Evolutionary conservation across 129 eudicot species (phyloP), one percentile per base, ranked within the genome.

Genomic region (Flaveria bidentis): DNA sequence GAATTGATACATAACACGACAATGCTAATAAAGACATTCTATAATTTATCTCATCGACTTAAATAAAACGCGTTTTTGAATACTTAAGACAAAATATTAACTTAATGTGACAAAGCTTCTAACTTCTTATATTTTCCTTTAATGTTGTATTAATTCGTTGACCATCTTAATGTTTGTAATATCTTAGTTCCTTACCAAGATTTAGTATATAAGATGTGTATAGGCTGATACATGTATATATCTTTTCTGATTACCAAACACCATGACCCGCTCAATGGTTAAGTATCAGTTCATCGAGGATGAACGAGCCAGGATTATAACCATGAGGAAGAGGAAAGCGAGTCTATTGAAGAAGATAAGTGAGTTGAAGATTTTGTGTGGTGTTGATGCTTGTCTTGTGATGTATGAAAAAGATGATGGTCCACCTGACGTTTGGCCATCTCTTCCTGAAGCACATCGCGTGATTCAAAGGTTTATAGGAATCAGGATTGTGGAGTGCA

Each of bases 181-280:
- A 72, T 33, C 11, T 45, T 45, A 45, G 50, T 10, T 45, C 6
- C 15, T 50, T 66, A 22, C 16, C 61, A 64, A 65, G 18, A 72
- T 63, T 25, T 64, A 16, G 69, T n/a, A 25, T 67, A 36, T 50
- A 60, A 14, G 1, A 33, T 28, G 33, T 23, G 53, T 77, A 23
- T 45, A 22, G 25, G 36, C 39, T 44, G 69, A 63, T 78, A 39
- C 26, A 71, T 46, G 63, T 79, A 10, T 72, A n/a, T 68, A 41
- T 50, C 30, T 50, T 63, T 76, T 17, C 3, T 6, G 5, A 44
- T 45, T 71, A 44, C 45, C 53, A 67, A 57, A 45, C 70, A 67
- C 36, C 39, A 80, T 80, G 84, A 67, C 84, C 11, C 84, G 84
- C 20, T 68, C 84, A 67, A 8, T 60, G 46, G 76, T 74, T 9